A percentile compares a stretch with the other conserved stretches of the same genome.
These are phyloP conservation scores for Entamoeba histolytica DNA, from an alignment of 208 protist genomes.

Conservation along the genomic window DNA sequence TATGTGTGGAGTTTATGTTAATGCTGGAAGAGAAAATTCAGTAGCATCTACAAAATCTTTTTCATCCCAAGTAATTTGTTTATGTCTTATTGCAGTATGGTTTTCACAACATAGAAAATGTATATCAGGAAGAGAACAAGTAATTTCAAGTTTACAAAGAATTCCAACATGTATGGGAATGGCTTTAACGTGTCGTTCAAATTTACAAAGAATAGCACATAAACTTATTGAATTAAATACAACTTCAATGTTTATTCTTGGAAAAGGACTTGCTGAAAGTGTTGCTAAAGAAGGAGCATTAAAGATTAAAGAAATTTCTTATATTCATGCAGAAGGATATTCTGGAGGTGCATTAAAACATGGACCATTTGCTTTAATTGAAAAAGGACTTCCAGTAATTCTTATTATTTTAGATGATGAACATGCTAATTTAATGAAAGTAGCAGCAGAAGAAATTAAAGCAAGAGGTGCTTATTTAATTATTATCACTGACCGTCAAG, in stretches of 20 bases:
- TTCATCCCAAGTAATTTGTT: background rate
- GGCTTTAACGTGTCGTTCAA: background rate
- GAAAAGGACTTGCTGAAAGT: background rate
- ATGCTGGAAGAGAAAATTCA: background rate
- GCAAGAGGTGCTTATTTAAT: background rate
- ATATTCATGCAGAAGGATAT: background rate
- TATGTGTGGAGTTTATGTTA: background rate
- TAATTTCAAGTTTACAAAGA: background rate
- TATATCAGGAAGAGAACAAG: background rate
- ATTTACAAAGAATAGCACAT: background rate
- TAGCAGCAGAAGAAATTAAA: background rate
- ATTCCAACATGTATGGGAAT: background rate
- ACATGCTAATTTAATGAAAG: background rate
- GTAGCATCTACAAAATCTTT: background rate
- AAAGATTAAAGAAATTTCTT: background rate
- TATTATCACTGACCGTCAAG: background rate
- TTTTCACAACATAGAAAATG: background rate
- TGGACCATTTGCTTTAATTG: background rate
- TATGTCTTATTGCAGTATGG: background rate
- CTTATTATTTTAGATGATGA: background rate
- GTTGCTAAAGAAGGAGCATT: background rate
- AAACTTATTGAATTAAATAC: background rate
- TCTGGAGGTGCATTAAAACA: background rate
- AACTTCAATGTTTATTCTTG: background rate
- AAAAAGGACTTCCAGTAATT: background rate